Percentiles rank a stretch among this genome's conserved stretches.
Conservation (phyloP, 2,329 filamentous ascomycete species). For the Chaetomiaceae sp. region DNA sequence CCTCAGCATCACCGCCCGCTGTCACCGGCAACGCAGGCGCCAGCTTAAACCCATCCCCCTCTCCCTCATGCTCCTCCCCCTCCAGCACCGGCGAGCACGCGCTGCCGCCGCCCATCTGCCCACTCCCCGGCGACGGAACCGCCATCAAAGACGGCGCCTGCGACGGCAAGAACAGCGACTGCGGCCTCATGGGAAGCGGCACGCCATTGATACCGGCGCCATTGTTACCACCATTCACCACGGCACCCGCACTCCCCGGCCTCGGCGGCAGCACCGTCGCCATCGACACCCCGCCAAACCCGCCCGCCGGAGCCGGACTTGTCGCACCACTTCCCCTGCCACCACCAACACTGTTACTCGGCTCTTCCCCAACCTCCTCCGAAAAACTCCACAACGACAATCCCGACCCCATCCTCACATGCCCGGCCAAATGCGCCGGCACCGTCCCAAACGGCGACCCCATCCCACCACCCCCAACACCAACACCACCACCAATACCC, state of each 20-base stretch:
- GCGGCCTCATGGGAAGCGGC: conserved; percentile 9
- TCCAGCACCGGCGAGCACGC: conserved; percentile 39
- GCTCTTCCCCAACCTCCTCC: conserved; percentile 30
- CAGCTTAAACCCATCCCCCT: conserved; percentile 13
- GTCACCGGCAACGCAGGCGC: conserved; percentile 26
- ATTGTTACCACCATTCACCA: not conserved
- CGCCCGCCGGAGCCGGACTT: conserved; percentile 45
- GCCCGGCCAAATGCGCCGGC: conserved; percentile 22
- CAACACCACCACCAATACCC: not conserved
- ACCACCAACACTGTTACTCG: not conserved
- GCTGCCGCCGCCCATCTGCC: conserved; percentile 24
- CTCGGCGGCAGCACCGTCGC: conserved; percentile 21
- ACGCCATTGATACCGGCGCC: not conserved
- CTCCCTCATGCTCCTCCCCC: conserved; percentile 33
- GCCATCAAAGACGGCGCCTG: conserved; percentile 9
- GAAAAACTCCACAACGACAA: conserved; percentile 47
- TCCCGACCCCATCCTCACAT: conserved; percentile 46
- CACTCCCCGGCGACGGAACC: conserved; percentile 17
- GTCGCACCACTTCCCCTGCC: conserved; percentile 34
- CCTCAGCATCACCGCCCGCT: not conserved
- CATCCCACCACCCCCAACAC: not conserved
- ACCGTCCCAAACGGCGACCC: conserved; percentile 12
- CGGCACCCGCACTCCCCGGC: conserved; percentile 16
- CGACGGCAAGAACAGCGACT: conserved; percentile 15
- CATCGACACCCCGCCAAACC: not conserved